A percentile compares a stretch with the other conserved stretches of the same genome.
Conservation (phyloP, 2,329 filamentous ascomycete species). For the Teratosphaeria pseudoeucalypti region DNA sequence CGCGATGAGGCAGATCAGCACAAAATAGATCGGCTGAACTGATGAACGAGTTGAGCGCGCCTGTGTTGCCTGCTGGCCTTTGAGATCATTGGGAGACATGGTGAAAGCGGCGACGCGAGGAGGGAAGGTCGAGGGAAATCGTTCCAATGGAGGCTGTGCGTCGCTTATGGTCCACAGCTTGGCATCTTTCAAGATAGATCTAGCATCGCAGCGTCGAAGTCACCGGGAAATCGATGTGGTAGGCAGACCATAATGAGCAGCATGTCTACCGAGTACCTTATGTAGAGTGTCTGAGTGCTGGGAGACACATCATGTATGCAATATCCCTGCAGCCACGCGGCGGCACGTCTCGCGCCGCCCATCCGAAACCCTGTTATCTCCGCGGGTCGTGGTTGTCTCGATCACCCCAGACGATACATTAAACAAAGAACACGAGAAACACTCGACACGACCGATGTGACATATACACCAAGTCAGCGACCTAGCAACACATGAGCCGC, state of each 20-base stretch:
- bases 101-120: not conserved
- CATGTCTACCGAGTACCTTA: no score
- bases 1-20: constrained; percentile 39
- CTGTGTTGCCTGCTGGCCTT: not conserved
- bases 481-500: not conserved
- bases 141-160: no score
- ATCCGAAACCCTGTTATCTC: not conserved
- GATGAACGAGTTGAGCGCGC: not conserved
- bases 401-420: not conserved
- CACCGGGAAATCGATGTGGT: no score
- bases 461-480: not conserved
- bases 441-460: not conserved
- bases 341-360: not conserved
- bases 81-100: not conserved
- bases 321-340: not conserved
- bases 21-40: not conserved
- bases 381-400: not conserved
- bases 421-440: not conserved
- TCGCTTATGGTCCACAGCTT: no score
- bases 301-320: not conserved
- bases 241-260: no score
- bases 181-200: no score
- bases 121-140: no score
- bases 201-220: no score
- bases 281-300: not conserved